Evolutionary conservation across 192 early-diverging fungal genomes (phyloP).

Genomic region (Cladochytrium replicatum): DNA sequence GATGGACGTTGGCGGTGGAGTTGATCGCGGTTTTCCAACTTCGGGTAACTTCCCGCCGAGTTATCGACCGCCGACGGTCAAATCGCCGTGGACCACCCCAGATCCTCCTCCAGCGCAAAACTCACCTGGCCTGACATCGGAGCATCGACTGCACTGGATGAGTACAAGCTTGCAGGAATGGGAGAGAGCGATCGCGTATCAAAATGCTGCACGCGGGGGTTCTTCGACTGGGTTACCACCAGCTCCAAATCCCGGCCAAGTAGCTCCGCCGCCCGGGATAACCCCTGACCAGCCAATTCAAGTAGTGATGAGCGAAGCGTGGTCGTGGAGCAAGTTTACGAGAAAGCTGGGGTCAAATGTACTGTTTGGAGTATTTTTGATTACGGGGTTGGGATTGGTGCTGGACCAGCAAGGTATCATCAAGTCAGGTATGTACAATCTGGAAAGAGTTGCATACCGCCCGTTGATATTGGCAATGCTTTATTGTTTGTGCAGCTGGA

Average conservation of each 20-base stretch:
- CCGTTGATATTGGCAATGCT: not conserved
- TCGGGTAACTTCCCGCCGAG: no score
- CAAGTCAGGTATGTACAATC: constrained; percentile 24
- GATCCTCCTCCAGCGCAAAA: no score
- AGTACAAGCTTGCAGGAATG: constrained; percentile 12
- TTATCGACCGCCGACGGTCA: no score
- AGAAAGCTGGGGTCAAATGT: constrained; percentile 29
- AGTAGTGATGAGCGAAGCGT: constrained; percentile 42
- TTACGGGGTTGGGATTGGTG: constrained; percentile 42
- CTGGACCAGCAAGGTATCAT: constrained; percentile 48
- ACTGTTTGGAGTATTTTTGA: constrained; percentile 34
- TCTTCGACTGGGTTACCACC: not conserved
- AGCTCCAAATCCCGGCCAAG: not conserved
- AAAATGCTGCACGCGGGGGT: not conserved
- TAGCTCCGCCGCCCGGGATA: not conserved
- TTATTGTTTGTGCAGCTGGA: constrained; percentile 9
- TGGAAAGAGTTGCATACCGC: not conserved
- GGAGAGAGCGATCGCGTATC: constrained; percentile 15
- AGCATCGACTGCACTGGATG: constrained; percentile 22
- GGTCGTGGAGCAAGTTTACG: constrained; percentile 44
- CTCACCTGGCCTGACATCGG: no score
- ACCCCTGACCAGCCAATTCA: constrained; percentile 28
- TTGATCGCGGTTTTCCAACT: no score
- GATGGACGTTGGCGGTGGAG: no score
- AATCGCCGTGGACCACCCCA: no score